Evolutionary conservation across 495 filamentous ascomycete genomes (phyloP), one percentile per base, ranked within the genome.

Genomic region (Penicillium pulvis): DNA sequence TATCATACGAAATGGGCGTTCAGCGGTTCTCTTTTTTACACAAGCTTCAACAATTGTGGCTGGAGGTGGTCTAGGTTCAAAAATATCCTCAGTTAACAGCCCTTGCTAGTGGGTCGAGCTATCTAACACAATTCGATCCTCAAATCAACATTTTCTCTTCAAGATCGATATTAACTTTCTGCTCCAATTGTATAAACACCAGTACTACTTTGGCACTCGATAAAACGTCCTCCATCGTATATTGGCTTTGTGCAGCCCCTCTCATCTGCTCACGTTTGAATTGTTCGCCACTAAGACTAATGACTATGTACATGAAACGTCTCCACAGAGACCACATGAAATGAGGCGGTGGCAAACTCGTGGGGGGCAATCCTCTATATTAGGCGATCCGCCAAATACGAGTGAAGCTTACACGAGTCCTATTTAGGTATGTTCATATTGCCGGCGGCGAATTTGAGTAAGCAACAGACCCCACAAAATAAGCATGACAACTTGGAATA

Each of bases 1-100:
- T n/a, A 39, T 16, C 10, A 36, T 23, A 12, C 9, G 49, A 19
- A 39, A 20, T 39, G 16, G 59, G 59, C 49, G 48, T 52, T 61
- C 41, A 24, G 33, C 31, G 54, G 50, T 46, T 45, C 31, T 33
- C 26, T 51, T 35, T 24, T 47, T 47, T 16, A 47, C 4, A 23
- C 20, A 19, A 23, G 17, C 17, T 20, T 44, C n/a, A 2, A 44
- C 42, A 44, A 19, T 44, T 24, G 7, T 33, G 16, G 24, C 26
- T 49, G 26, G 26, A 49, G 46, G 14, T 49, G 46, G 14, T 33
- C 4, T 47, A 3, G 46, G 46, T 14, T 6, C 16, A 31, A 49
- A 17, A n/a, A 17, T 16, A 49, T 9, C 26, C 26, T 2, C 19
- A 10, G 20, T 24, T 41, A 6, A 24, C 43, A 46, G 17, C 19